Percentiles rank a stretch among this genome's conserved stretches.
These are phyloP conservation scores for Colletotrichum phormii DNA, from an alignment of 2,329 filamentous ascomycete genomes.

Conservation along the genomic window DNA sequence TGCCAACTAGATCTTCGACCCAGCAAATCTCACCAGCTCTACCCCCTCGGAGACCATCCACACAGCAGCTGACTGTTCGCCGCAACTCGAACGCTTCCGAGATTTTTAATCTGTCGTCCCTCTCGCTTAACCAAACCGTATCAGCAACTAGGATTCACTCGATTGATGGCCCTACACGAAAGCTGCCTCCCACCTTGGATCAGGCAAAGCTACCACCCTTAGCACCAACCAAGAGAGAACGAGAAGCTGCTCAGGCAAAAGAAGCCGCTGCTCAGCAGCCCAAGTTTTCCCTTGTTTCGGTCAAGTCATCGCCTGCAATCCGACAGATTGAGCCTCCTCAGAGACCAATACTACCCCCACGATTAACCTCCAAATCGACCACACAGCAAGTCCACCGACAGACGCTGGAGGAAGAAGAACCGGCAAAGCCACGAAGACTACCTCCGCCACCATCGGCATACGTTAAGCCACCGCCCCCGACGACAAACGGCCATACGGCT, in stretches of 20 bases:
- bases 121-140: conserved; percentile 59
- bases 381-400: conserved; percentile 39
- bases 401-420: conserved; percentile 17
- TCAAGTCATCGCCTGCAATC: conserved; percentile 52
- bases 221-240: conserved; percentile 66
- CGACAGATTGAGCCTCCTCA: conserved; percentile 46
- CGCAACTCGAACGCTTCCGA: conserved; percentile 70
- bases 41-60: conserved; percentile 61
- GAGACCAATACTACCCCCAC: conserved; percentile 60
- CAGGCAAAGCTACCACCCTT: conserved; percentile 68
- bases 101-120: conserved; percentile 63
- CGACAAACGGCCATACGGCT: conserved; percentile 39
- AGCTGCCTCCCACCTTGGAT: conserved; percentile 67
- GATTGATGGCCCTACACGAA: conserved; percentile 55
- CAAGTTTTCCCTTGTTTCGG: conserved; percentile 49
- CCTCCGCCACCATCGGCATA: conserved; percentile 32
- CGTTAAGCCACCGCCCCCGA: conserved; percentile 18
- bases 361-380: conserved; percentile 62
- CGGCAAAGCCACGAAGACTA: conserved; percentile 30
- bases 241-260: conserved; percentile 60
- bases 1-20: conserved; percentile 52
- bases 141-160: conserved; percentile 62
- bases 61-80: conserved; percentile 56
- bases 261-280: conserved; percentile 33
- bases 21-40: conserved; percentile 58